phyloP scores from a whole-genome alignment of 495 filamentous ascomycete species.

The Tuber indicum region DNA sequence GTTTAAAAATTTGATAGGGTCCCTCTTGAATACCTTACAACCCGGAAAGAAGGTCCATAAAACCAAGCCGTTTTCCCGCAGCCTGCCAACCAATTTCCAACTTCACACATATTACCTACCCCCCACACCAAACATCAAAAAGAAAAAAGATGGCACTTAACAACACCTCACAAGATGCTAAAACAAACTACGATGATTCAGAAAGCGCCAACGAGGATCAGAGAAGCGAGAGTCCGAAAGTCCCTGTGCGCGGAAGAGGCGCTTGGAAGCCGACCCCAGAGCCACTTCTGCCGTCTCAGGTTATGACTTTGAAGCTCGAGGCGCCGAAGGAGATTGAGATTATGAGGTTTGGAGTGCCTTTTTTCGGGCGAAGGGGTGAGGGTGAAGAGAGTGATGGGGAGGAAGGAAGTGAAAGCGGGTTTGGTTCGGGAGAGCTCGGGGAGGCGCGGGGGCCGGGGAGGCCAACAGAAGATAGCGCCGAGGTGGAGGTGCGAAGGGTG shows the following conservation, averaged over 20 bases:
- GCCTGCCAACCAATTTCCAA: not conserved
- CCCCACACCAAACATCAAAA: not conserved
- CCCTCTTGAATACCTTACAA: not conserved
- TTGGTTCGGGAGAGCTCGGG: not conserved
- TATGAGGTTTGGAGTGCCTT: not conserved
- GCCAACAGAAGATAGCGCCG: not conserved
- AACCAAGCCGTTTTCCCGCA: not conserved
- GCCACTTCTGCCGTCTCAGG: not conserved
- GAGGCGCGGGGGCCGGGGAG: no score
- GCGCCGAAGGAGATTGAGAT: not conserved
- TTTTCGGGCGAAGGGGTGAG: not conserved
- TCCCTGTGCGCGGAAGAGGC: not conserved
- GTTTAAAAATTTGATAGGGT: not conserved
- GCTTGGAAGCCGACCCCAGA: not conserved
- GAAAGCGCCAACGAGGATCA: not conserved
- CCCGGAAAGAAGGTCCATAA: not conserved
- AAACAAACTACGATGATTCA: not conserved
- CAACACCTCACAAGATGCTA: not conserved
- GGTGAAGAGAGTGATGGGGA: not conserved
- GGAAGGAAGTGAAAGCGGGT: not conserved
- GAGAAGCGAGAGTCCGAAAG: not conserved
- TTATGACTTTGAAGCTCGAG: not conserved
- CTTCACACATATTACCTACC: not conserved
- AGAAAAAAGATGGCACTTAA: not conserved
- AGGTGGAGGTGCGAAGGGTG: not conserved